Evolutionary conservation across 148 eudicot species (phyloP).

Genomic region (Camellia sinensis): DNA sequence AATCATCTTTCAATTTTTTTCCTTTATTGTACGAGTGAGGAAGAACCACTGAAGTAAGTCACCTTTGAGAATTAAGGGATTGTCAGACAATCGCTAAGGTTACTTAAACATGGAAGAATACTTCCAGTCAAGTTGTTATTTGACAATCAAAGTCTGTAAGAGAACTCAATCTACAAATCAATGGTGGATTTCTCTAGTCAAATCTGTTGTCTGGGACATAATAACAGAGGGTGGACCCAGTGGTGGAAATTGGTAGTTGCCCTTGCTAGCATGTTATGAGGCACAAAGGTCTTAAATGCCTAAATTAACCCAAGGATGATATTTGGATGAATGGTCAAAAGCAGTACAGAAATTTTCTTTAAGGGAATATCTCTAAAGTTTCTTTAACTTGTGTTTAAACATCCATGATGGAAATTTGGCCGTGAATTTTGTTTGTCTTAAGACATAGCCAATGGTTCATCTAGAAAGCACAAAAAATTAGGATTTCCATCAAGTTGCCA

Average conservation of each 20-base stretch:
- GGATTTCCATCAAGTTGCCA: constrained; percentile 18
- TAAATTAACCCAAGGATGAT: background rate
- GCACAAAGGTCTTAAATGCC: background rate
- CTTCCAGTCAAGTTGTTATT: too few relatives aligned
- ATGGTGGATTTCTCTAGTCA: too few relatives aligned
- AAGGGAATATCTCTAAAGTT: background rate
- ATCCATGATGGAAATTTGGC: constrained; percentile 27
- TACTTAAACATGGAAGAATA: too few relatives aligned
- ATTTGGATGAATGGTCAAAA: constrained; percentile 4
- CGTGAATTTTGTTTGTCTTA: constrained; percentile 19
- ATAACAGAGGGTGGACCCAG: constrained; percentile 5
- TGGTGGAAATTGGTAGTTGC: constrained; percentile 20
- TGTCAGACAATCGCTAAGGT: background rate
- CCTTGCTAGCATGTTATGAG: constrained; percentile 19
- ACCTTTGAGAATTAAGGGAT: constrained; percentile 8
- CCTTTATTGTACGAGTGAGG: constrained; percentile 9
- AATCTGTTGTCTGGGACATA: constrained; percentile 19
- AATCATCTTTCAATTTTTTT: too few relatives aligned
- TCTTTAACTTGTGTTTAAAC: constrained; percentile 7
- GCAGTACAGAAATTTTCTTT: background rate
- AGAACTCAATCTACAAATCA: too few relatives aligned
- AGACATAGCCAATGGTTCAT: background rate
- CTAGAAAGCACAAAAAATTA: constrained; percentile 14
- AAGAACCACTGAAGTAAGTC: constrained; percentile 21
- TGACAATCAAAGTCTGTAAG: too few relatives aligned